Base-by-base conservation (phyloP, 352 stramenopile species). In the Phytophthora hybrid region DNA sequence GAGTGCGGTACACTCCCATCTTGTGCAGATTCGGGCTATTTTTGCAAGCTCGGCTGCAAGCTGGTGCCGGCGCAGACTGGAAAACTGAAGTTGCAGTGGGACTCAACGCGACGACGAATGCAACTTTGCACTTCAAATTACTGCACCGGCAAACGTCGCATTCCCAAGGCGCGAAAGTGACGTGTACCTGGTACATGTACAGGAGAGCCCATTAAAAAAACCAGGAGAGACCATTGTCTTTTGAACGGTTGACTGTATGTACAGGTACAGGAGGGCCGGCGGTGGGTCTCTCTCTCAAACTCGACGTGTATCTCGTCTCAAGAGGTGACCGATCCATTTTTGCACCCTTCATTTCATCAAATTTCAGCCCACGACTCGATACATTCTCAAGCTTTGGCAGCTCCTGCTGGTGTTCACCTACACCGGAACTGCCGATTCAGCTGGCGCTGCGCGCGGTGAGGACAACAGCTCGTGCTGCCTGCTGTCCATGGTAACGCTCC, bases 41-140 rank as follows among this genome's bases (percentile, higher is more conserved):
- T 76, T 55, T 26, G 23, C 23, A 26, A 26, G 23, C 23, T 26
- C 3, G 23, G 23, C 23, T 73, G n/a, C 18, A 57, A 44, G 47
- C 64, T 65, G 54, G 14, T 61, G 47, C 32, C 13, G 14, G 16
- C 7, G 41, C 41, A 49, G 44, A 39, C 54, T 65, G 68, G 51
- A 73, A 76, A 76, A 72, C 69, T 76, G 63, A 76, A 72, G 70
- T 73, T 76, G 49, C 18, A 44, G 55, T 59, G 1, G 47, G 18
- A 29, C 21, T 68, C 69, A 41, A 76, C 51, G 5, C 18, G 63
- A 73, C 69, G 41, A 73, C 51, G 55, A 46, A 29, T n/a, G 39
- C 13, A 63, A 63, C 53, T 67, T 71, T 59, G 55, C 54, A 67
- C 56, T 59, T 59, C 60, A 66, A 63, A 46, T 32, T 53, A 14